These are phyloP conservation scores for Colletotrichum tamarilloi DNA, from an alignment of 2,329 filamentous ascomycete species.

Conservation along the genomic window DNA sequence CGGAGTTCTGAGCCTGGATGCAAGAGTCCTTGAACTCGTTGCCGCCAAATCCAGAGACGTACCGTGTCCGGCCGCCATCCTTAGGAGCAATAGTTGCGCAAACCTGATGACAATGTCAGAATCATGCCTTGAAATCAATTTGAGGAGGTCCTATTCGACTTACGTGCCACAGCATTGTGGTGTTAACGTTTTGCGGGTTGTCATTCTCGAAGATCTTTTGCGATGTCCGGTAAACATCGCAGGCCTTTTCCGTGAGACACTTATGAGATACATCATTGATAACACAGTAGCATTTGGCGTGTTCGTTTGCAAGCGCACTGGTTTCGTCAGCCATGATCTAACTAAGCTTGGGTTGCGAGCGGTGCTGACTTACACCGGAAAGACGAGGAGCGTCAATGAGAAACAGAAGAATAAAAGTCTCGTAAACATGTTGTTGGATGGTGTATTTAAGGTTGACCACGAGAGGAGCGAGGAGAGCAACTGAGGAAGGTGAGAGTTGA, in stretches of 20 bases:
- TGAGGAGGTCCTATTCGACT: background rate
- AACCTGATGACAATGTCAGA: background rate
- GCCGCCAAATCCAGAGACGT: conserved; percentile 6
- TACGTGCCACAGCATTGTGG: conserved; percentile 8
- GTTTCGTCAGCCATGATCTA: background rate
- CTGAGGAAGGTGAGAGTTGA: background rate
- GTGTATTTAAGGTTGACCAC: no score
- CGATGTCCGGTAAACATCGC: background rate
- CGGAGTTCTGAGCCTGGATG: background rate
- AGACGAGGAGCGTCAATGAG: background rate
- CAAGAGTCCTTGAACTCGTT: conserved; percentile 11
- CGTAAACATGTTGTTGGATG: background rate
- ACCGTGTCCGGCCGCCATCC: background rate
- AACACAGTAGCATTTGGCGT: conserved; percentile 6
- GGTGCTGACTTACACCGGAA: conserved; percentile 5
- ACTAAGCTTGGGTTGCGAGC: background rate
- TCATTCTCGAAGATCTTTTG: conserved; percentile 6
- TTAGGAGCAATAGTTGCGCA: background rate
- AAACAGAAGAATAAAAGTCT: background rate
- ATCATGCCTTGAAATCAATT: no score
- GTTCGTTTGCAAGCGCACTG: conserved; percentile 6
- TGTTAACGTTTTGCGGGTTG: background rate
- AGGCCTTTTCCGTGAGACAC: conserved; percentile 8
- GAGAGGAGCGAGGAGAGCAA: background rate
- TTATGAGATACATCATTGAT: background rate